Percentiles rank a stretch among this genome's conserved stretches.
Evolutionary conservation across 495 filamentous ascomycete species (phyloP).

Genomic region (Neurospora sp.): DNA sequence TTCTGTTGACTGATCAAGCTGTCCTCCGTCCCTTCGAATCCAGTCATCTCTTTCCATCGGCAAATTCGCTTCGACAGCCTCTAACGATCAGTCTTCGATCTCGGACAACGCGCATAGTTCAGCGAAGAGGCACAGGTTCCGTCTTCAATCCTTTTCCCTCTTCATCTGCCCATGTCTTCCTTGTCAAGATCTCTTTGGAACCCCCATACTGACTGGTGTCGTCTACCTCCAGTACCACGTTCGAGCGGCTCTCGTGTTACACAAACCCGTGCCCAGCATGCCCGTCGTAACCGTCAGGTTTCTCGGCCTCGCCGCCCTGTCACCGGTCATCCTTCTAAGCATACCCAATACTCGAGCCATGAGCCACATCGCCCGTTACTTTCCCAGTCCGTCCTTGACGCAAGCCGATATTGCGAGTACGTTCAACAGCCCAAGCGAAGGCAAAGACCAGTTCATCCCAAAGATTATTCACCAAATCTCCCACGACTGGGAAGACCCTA

Average conservation of each 20-base stretch:
- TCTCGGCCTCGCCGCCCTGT: not conserved
- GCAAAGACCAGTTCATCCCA: constrained; percentile 41
- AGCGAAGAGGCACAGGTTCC: not conserved
- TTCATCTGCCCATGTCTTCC: too few species aligned
- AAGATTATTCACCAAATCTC: constrained; percentile 89
- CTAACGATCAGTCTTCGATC: not conserved
- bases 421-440: not conserved
- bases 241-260: not conserved
- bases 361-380: too few species aligned
- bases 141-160: not conserved
- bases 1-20: not conserved
- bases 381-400: not conserved
- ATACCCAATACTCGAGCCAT: not conserved
- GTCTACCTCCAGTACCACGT: not conserved
- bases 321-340: not conserved
- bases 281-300: not conserved
- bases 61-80: not conserved
- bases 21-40: too few species aligned
- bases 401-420: not conserved
- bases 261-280: not conserved
- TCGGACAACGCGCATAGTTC: too few species aligned
- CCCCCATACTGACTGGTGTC: not conserved
- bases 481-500: constrained; percentile 38
- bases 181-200: too few species aligned
- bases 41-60: not conserved